These are phyloP conservation scores for Excoecaria cochinchinensis DNA, from an alignment of 345 rosid genomes.

Conservation along the genomic window DNA sequence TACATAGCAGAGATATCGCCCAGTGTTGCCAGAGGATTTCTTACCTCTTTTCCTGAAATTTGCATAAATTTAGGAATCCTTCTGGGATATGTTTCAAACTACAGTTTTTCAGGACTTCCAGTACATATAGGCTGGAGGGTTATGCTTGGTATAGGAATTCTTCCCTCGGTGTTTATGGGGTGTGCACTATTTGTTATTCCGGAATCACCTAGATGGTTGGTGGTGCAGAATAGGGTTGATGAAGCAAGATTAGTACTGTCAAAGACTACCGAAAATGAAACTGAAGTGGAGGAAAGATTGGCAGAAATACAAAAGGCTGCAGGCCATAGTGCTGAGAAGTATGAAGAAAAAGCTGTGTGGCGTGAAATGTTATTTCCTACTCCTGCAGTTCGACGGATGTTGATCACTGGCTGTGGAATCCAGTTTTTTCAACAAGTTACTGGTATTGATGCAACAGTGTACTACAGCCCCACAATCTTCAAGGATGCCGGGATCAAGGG, in stretches of 20 bases:
- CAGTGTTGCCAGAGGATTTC: slow-evolving; percentile 22
- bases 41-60: slow-evolving; percentile 30
- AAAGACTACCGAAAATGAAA: slow-evolving; percentile 22
- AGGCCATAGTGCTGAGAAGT: slow-evolving; percentile 18
- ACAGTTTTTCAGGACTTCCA: slow-evolving; percentile 26
- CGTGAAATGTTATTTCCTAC: slow-evolving; percentile 22
- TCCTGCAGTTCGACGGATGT: slow-evolving; percentile 23
- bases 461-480: slow-evolving; percentile 31
- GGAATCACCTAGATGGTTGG: slow-evolving; percentile 34
- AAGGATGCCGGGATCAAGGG: slow-evolving; percentile 27
- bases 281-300: slow-evolving; percentile 27
- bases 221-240: slow-evolving; percentile 21
- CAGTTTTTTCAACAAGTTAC: slow-evolving; percentile 31
- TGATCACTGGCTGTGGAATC: slow-evolving; percentile 28
- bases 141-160: slow-evolving; percentile 31
- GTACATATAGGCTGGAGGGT: slow-evolving; percentile 28
- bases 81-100: slow-evolving; percentile 26
- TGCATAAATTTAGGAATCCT: slow-evolving; percentile 25
- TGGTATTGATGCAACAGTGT: slow-evolving; percentile 29
- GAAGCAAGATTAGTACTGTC: slow-evolving; percentile 23
- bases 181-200: slow-evolving; percentile 27
- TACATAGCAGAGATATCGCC: slow-evolving; percentile 35
- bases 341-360: slow-evolving; percentile 35
- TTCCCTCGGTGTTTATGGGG: slow-evolving; percentile 24
- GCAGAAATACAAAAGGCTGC: slow-evolving; percentile 32